Evolutionary conservation across 495 filamentous ascomycete genomes (phyloP), one percentile per base, ranked within the genome.

Genomic region (Neurospora sp.): DNA sequence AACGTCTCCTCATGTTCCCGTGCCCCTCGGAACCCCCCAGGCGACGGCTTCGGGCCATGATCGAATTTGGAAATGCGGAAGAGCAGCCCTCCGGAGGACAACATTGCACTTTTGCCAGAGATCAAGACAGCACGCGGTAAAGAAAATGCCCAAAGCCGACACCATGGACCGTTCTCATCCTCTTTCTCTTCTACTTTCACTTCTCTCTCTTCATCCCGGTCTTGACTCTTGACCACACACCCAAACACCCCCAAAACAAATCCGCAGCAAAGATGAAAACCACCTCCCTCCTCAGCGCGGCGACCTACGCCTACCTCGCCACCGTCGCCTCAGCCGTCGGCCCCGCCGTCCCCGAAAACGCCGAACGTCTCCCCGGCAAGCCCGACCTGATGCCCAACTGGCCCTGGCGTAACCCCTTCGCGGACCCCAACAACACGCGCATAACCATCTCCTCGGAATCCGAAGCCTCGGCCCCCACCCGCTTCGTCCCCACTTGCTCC

Each of bases 51-150:
- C 73, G 73, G 71, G 75, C 72, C 54, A 69, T 73, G 62, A 71
- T 79, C 78, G 37, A 79, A 81, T 78, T 42, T 73, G 80, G 80
- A 75, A 82, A 76, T 79, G 72, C 79, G 79, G 80, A 79, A 78
- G 69, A 71, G 59, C 36, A 71, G 59, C 36, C 69, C 75, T 78
- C 80, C 80, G 80, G 66, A 81, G 80, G 80, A 82, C 80, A 82
- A 73, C 80, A 66, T 73, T 74, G 72, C 79, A 76, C 36, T 73
- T 76, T 76, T 69, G 59, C 45, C n/a, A 39, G 36, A 40, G 74
- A 38, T 71, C 45, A 70, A 40, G 38, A 72, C 21, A 19, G 10
- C 7, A 69, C 34, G 38, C 17, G 62, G 62, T 76, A 73, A 54
- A 70, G 69, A 72, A 71, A 48, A 37, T 71, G 34, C 36, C 24